Evolutionary conservation across 2,329 filamentous ascomycete genomes (phyloP).

Genomic region (Fusarium falciforme): DNA sequence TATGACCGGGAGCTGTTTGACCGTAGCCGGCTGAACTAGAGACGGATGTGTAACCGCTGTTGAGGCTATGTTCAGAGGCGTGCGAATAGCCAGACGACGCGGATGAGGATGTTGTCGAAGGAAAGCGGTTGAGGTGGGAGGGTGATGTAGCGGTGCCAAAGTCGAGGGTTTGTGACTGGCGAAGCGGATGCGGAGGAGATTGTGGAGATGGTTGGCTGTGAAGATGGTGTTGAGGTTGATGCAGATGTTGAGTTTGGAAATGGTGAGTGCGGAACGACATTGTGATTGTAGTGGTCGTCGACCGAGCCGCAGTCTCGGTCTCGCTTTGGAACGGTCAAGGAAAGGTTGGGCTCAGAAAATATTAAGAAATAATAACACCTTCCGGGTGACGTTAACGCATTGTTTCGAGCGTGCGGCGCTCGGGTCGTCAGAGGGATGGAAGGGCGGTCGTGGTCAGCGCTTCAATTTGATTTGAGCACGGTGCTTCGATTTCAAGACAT

Average conservation of each 20-base stretch:
- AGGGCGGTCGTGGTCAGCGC: slow-evolving; percentile 17
- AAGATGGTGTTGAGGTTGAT: slow-evolving; percentile 32
- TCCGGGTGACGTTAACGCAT: slow-evolving; percentile 47
- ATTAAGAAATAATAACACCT: slow-evolving; percentile 34
- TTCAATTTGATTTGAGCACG: slow-evolving; percentile 19
- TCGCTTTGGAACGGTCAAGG: slow-evolving; percentile 24
- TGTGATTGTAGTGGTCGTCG: slow-evolving; percentile 41
- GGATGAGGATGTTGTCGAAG: slow-evolving; percentile 78
- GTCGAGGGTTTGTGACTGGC: slow-evolving; percentile 66
- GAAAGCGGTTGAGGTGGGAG: slow-evolving; percentile 66
- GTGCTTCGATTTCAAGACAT: slow-evolving; percentile 40
- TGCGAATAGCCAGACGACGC: slow-evolving; percentile 76
- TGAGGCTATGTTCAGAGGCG: slow-evolving; percentile 67
- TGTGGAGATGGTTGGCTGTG: slow-evolving; percentile 21
- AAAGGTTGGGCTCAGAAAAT: slow-evolving; percentile 17
- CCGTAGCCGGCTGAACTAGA: slow-evolving; percentile 66
- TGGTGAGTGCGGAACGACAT: slow-evolving; percentile 70
- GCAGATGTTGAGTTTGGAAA: slow-evolving; percentile 37
- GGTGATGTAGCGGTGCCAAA: slow-evolving; percentile 50
- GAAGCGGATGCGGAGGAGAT: slow-evolving; percentile 51
- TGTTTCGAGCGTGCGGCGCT: slow-evolving; percentile 42
- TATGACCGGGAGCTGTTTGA: slow-evolving; percentile 65
- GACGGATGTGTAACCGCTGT: slow-evolving; percentile 75
- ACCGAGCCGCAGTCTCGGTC: slow-evolving; percentile 33
- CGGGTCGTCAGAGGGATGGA: slow-evolving; percentile 35